Percentiles rank a stretch among this genome's conserved stretches.
Conservation (phyloP, 1,284 basidiomycete genomes). For the Rhodotorula sp. region DNA sequence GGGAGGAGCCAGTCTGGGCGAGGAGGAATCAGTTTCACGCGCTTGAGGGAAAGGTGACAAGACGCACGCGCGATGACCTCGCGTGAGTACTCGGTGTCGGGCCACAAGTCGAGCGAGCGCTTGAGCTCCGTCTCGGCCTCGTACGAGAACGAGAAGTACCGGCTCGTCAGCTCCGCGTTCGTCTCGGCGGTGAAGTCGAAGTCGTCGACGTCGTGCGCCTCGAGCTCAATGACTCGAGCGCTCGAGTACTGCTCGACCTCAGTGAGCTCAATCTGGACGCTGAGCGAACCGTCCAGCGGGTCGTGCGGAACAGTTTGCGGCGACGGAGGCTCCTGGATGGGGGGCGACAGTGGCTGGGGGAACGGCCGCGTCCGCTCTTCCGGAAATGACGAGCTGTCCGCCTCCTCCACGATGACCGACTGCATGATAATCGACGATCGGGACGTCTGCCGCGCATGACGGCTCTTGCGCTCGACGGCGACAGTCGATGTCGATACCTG, state of each 20-base stretch:
- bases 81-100: constrained; percentile 33
- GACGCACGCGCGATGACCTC: constrained; percentile 28
- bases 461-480: neutral
- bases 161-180: constrained; percentile 7
- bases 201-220: constrained; percentile 1
- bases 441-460: neutral
- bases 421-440: constrained; percentile 14
- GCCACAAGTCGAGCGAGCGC: constrained; percentile 21
- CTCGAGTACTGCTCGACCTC: neutral
- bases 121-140: constrained; percentile 33
- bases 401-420: constrained; percentile 17
- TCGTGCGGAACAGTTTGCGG: neutral
- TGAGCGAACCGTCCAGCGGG: neutral
- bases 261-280: neutral
- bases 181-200: constrained; percentile 16
- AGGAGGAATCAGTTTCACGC: neutral
- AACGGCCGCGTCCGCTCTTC: neutral
- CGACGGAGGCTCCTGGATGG: neutral
- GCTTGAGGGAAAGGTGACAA: neutral
- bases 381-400: neutral
- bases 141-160: constrained; percentile 6
- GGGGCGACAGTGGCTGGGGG: constrained; percentile 9
- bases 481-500: neutral
- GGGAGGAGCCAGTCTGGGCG: constrained; percentile 26
- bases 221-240: neutral